Conservation (phyloP, 768 basidiomycete genomes). For the Mycena alexandri region DNA sequence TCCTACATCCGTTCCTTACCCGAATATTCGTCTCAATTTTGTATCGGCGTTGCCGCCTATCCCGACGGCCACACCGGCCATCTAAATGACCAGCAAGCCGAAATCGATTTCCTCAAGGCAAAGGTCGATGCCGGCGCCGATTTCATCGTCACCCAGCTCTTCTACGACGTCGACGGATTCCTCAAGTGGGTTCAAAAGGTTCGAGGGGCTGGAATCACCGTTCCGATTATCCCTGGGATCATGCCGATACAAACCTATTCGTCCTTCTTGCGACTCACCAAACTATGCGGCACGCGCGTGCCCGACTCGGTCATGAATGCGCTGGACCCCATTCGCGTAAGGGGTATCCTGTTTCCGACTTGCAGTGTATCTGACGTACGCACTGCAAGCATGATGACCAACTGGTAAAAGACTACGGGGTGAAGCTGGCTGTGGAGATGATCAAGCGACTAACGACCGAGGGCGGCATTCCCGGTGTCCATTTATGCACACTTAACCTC, state of each 20-base stretch:
- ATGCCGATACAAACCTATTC: conserved; percentile 99
- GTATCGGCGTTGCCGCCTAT: conserved; percentile 97
- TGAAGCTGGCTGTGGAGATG: conserved; percentile 85
- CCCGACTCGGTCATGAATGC: conserved; percentile 74
- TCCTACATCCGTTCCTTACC: conserved; percentile 84
- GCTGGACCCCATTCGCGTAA: conserved; percentile 82
- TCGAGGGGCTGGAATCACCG: conserved; percentile 83
- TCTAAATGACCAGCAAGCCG: conserved; percentile 66
- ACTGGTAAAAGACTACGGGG: conserved; percentile 95
- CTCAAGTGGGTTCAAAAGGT: conserved; percentile 82
- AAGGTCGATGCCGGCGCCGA: conserved; percentile 97
- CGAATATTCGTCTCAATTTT: conserved; percentile 88
- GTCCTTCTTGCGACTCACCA: conserved; percentile 92
- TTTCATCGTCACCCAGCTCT: conserved; percentile 95
- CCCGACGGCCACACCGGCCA: conserved; percentile 89
- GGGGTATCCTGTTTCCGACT: conserved; percentile 39
- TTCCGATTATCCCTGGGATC: conserved; percentile 94
- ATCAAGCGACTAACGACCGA: conserved; percentile 69
- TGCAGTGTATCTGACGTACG: background rate
- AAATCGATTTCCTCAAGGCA: conserved; percentile 79
- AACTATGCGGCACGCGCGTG: conserved; percentile 86
- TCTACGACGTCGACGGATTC: conserved; percentile 95
- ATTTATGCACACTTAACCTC: conserved; percentile 97
- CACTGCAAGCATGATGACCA: conserved; percentile 87
- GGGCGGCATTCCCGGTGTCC: conserved; percentile 79